Evolutionary conservation across 495 filamentous ascomycete species (phyloP).

Genomic region (Poronia punctata): DNA sequence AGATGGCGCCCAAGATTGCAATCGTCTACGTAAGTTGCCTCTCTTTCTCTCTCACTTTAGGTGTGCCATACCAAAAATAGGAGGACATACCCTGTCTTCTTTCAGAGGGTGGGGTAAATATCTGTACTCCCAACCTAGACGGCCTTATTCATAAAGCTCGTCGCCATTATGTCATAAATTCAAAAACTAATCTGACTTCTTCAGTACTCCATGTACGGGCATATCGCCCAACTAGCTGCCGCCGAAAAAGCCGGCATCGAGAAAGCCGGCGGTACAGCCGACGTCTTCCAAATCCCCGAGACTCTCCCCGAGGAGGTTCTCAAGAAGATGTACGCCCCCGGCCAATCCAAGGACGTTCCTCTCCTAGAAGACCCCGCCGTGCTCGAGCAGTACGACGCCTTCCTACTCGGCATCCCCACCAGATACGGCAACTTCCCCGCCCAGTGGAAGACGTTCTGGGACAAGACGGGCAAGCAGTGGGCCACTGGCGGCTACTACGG

Average conservation of each 20-base stretch:
- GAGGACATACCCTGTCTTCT: background rate
- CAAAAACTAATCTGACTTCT: constrained; percentile 11
- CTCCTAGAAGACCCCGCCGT: constrained; percentile 53
- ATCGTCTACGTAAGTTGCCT: constrained; percentile 70
- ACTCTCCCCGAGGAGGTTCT: constrained; percentile 81
- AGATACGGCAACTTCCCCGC: constrained; percentile 97
- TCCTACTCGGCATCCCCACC: constrained; percentile 96
- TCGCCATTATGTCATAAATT: background rate
- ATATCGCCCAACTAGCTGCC: constrained; percentile 73
- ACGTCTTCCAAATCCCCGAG: constrained; percentile 80
- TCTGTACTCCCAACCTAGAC: background rate
- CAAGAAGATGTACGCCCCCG: constrained; percentile 74
- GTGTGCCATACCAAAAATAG: background rate
- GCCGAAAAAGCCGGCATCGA: constrained; percentile 89
- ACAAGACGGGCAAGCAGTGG: constrained; percentile 73
- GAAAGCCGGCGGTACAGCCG: constrained; percentile 70
- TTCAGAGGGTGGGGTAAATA: background rate
- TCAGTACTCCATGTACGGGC: constrained; percentile 95
- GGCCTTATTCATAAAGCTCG: background rate
- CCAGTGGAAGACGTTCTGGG: constrained; percentile 90
- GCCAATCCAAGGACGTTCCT: constrained; percentile 62
- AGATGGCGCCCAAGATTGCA: constrained; percentile 87
- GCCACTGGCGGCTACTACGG: constrained; percentile 66
- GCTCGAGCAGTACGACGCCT: constrained; percentile 76
- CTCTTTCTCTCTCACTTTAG: background rate